These are phyloP conservation scores for Aspergillus quadricinctus DNA, from an alignment of 2,329 filamentous ascomycete genomes.

Conservation along the genomic window DNA sequence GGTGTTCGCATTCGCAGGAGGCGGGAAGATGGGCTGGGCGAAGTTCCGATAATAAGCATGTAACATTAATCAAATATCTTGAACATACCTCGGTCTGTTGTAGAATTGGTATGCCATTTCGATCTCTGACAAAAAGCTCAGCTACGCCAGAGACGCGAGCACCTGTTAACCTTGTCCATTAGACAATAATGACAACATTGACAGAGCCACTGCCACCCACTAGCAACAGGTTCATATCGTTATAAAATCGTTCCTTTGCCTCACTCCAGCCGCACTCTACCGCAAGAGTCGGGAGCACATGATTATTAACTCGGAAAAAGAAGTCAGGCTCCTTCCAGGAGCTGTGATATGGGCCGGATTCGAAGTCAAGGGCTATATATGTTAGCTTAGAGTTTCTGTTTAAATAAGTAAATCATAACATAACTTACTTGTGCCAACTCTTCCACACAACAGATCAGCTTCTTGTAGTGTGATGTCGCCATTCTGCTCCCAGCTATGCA, in stretches of 20 bases:
- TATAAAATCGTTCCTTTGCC: constrained; percentile 2
- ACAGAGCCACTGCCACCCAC: constrained; percentile 1
- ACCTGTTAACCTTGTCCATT: not conserved
- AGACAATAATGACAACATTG: not conserved
- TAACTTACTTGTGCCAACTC: not conserved
- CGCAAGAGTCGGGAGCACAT: constrained; percentile 5
- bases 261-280: constrained; percentile 6
- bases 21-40: too few relatives aligned
- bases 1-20: too few relatives aligned
- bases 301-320: constrained; percentile 1
- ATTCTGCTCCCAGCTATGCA: too few relatives aligned
- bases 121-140: not conserved
- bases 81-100: not conserved
- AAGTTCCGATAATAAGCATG: too few relatives aligned
- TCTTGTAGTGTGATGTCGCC: not conserved
- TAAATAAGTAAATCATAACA: not conserved
- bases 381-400: not conserved
- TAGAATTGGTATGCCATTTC: not conserved
- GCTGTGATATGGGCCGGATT: constrained; percentile 5
- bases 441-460: not conserved
- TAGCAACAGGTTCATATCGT: constrained; percentile 10
- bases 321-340: constrained; percentile 14
- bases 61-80: too few relatives aligned
- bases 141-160: not conserved
- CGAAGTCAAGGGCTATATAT: not conserved